phyloP scores from a whole-genome alignment of 2,329 filamentous ascomycete species.

The Fusarium temperatum region DNA sequence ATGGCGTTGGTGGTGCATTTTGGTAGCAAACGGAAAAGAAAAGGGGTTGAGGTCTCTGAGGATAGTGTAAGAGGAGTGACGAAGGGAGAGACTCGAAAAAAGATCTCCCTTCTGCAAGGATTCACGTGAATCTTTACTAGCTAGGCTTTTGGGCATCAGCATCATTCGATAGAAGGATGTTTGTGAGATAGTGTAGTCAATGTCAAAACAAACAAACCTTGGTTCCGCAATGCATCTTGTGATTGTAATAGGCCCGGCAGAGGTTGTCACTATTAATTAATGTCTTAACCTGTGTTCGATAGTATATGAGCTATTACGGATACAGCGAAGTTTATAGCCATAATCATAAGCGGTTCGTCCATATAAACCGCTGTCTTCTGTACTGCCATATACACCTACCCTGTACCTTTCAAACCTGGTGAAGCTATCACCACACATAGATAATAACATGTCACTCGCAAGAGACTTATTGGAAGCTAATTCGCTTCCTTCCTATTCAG shows the following conservation, averaged over 20 bases:
- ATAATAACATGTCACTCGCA: not conserved
- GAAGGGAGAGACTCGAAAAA: not conserved
- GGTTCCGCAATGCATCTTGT: not conserved
- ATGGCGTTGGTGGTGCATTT: slow-evolving; percentile 44
- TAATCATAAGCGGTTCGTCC: too few relatives aligned
- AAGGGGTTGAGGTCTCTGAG: slow-evolving; percentile 1
- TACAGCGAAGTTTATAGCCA: not conserved
- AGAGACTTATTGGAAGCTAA: too few relatives aligned
- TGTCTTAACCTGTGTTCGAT: not conserved
- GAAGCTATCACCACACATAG: not conserved
- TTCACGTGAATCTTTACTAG: not conserved
- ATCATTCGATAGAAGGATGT: not conserved
- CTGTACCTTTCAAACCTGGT: not conserved
- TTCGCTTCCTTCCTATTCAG: not conserved
- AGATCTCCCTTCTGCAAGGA: not conserved
- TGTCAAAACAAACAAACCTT: slow-evolving; percentile 5
- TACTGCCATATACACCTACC: not conserved
- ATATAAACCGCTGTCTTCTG: not conserved
- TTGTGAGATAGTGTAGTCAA: slow-evolving; percentile 22
- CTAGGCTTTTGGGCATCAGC: not conserved
- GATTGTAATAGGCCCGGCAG: not conserved
- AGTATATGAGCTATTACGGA: not conserved
- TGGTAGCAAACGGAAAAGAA: slow-evolving; percentile 16
- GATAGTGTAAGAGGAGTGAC: not conserved
- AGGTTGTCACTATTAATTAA: not conserved